Percentiles rank a stretch among this genome's conserved stretches.
phyloP scores from a whole-genome alignment of 2,329 filamentous ascomycete genomes.

The Grosmannia penicillata region DNA sequence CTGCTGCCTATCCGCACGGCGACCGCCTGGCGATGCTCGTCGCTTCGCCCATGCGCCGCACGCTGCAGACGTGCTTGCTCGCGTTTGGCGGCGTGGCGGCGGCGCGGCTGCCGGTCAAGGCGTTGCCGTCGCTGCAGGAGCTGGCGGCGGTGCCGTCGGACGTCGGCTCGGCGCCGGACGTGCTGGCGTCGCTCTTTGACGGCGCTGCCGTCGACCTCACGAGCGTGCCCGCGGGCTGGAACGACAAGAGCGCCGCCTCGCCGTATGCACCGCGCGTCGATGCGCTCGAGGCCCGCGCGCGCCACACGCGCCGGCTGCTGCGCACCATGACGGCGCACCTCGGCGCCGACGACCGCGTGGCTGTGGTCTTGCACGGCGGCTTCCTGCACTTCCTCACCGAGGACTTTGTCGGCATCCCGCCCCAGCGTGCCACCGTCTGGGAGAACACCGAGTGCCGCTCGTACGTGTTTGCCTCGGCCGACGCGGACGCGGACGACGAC shows the following conservation, averaged over 20 bases:
- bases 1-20: constrained; percentile 48
- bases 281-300: constrained; percentile 46
- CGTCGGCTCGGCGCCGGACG: constrained; percentile 44
- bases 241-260: constrained; percentile 40
- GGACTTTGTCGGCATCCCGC: constrained; percentile 53
- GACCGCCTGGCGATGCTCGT: constrained; percentile 53
- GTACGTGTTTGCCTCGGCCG: constrained; percentile 47
- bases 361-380: constrained; percentile 69
- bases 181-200: constrained; percentile 45
- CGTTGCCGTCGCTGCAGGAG: constrained; percentile 55
- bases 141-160: constrained; percentile 63
- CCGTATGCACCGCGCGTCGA: constrained; percentile 30
- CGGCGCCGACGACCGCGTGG: constrained; percentile 44
- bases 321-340: constrained; percentile 26
- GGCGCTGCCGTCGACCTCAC: constrained; percentile 45
- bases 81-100: no score
- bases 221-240: constrained; percentile 53
- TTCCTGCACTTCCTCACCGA: constrained; percentile 76
- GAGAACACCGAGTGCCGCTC: constrained; percentile 57
- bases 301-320: constrained; percentile 44
- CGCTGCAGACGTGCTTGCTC: constrained; percentile 61
- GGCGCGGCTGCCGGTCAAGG: constrained; percentile 29
- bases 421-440: constrained; percentile 49
- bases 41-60: constrained; percentile 67
- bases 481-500: constrained; percentile 29